These are phyloP conservation scores for Colletotrichum euphorbiae DNA, from an alignment of 2,329 filamentous ascomycete genomes.

Conservation along the genomic window DNA sequence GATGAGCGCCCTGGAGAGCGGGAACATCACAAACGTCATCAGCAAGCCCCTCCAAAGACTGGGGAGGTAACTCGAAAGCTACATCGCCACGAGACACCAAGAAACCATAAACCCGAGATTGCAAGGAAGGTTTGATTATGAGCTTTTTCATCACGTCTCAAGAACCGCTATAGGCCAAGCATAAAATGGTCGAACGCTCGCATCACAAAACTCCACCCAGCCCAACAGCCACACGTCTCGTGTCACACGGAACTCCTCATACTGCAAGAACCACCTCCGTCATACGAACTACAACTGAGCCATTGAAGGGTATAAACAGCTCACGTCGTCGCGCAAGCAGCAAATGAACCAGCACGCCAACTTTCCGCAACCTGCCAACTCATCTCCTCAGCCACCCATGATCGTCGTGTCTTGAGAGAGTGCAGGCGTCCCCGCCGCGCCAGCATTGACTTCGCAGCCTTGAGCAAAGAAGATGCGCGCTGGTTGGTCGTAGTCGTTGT, in stretches of 20 bases:
- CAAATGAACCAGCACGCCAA: not conserved
- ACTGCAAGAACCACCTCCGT: not conserved
- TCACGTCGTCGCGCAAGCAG: not conserved
- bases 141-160: not conserved
- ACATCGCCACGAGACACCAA: not conserved
- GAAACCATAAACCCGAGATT: not conserved
- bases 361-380: not conserved
- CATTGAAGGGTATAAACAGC: conserved; percentile 23
- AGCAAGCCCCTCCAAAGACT: not conserved
- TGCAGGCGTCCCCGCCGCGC: not conserved
- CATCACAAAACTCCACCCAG: conserved; percentile 10
- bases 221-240: not conserved
- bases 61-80: not conserved
- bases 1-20: too few relatives aligned
- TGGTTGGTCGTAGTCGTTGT: conserved; percentile 78
- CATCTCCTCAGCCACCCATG: conserved; percentile 18
- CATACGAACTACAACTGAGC: not conserved
- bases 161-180: conserved; percentile 13
- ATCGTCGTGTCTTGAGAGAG: conserved; percentile 35
- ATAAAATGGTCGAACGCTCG: conserved; percentile 18
- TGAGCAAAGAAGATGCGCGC: conserved; percentile 94
- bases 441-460: conserved; percentile 70
- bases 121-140: conserved; percentile 24
- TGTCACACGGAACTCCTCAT: not conserved
- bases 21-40: too few relatives aligned